Base-by-base conservation (phyloP, 495 filamentous ascomycete genomes). In the Friedmanniomyces endolithicus region DNA sequence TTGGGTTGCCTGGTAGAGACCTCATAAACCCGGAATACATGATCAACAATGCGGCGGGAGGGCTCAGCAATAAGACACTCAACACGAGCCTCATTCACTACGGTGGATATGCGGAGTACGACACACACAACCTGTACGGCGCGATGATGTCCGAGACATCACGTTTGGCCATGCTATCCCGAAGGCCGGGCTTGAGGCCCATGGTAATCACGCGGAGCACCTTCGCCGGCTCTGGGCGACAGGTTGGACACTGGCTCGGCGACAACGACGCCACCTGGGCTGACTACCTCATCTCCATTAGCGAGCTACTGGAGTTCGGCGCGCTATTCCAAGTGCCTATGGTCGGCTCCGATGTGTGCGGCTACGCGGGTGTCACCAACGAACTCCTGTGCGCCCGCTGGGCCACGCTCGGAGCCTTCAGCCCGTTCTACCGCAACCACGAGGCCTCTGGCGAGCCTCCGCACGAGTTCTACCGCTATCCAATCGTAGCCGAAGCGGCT, bases 201-300 rank as follows among this genome's bases (percentile, higher is more conserved):
- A 61, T 94, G 50, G 72, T 94, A 56, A 94, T 95, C 65, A 90
- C 87, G 17, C 83, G 88, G 20, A 84, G 79, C 55, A 94, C 87
- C 1, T 95, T 89, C 63, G 81, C 84, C 6, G 88, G 88, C 25
- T 84, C 87, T 16, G 88, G 88, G 8, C 67, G 72, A 40, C 75
- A 84, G 25, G 87, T 90, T 16, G 88, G 87, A 6, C 84, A 95
- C 61, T 95, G 88, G 88, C 79, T 90, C 0, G 88, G 88, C 8
- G 88, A 95, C 71, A 94, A 95, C 65, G 41, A 81, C 14, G 80
- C 81, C 33, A 66, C 75, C 31, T 95, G 88, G 88, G 69, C 74
- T 19, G 74, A 86, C 44, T 92, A 90, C 68, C 77, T 81, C 4
- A 70, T 74, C 24, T 81, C 78, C 17, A 88, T 95, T 61, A 65